Evolutionary conservation across 2,329 filamentous ascomycete species (phyloP), one percentile per base, ranked within the genome.

Genomic region (Bipolaris zeicola): DNA sequence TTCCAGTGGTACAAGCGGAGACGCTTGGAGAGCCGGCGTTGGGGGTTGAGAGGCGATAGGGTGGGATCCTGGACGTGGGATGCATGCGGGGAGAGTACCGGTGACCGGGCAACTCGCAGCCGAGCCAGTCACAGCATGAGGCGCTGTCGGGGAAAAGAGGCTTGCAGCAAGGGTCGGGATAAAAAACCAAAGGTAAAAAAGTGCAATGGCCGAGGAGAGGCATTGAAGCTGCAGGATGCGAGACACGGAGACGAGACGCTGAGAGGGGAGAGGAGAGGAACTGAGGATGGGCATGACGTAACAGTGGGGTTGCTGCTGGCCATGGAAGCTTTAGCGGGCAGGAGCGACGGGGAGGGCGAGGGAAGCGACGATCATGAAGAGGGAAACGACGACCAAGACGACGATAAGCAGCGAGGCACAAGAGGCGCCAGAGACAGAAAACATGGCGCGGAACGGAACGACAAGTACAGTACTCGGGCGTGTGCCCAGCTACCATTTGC

Each of bases 91-190:
- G 33, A 20, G 38, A n/a, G 20, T 37, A 55, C 42, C 56, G 52
- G 50, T 11, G 34, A 20, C 22, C 42, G 26, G 26, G 42, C 42
- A 45, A 31, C n/a, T 14, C 18, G 42, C 22, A 60, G 62, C 31
- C 60, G 61, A 60, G 58, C 66, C 64, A 68, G 57, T 68, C 49
- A 62, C 53, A 48, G 57, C 24, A 47, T 34, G 56, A 45, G 33
- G 34, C 22, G 11, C 34, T 52, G 52, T 51, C 57, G 14, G 36
- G 53, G 44, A 39, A 31, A 26, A 34, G 36, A 22, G 41, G 43
- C 36, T 39, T 31, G 55, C 44, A 26, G 45, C 39, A 31, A 50
- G 57, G 54, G 61, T 57, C 54, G 52, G 33, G 54, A 14, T 20
- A 2, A 28, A 43, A 46, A 55, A 55, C 51, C 58, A 61, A 46